phyloP scores from a whole-genome alignment of 1,284 basidiomycete genomes.

The Trichosporon sp. region DNA sequence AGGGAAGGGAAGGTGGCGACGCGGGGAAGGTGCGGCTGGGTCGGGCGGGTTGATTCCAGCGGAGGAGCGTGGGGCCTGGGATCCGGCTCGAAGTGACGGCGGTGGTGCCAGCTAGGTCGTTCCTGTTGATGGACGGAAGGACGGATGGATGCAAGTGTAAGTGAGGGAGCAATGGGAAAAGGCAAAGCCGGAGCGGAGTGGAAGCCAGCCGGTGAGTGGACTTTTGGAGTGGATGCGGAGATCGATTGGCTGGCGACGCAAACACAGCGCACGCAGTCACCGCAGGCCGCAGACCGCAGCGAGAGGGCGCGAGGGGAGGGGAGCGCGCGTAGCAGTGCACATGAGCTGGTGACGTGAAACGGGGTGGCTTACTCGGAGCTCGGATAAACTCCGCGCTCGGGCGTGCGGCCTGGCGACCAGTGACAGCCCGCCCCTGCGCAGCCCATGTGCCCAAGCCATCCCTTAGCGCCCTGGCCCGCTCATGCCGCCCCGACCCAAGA shows the following conservation, averaged over 20 bases:
- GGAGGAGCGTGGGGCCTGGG: background rate
- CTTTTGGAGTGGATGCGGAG: background rate
- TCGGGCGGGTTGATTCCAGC: background rate
- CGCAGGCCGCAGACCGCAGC: too few species aligned
- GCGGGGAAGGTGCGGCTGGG: background rate
- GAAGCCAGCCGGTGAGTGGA: background rate
- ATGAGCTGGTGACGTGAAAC: background rate
- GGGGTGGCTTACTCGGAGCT: background rate
- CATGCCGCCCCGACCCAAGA: background rate
- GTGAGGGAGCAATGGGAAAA: background rate
- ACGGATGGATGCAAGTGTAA: background rate
- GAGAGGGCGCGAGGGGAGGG: too few species aligned
- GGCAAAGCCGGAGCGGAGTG: background rate
- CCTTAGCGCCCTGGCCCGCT: background rate
- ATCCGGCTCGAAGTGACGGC: background rate
- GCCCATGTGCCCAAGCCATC: background rate
- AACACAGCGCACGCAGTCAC: too few species aligned
- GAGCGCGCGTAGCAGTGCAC: background rate
- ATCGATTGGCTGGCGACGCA: background rate
- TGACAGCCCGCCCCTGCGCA: background rate
- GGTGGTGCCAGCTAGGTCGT: background rate
- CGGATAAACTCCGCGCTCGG: conserved; percentile 1
- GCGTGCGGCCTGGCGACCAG: background rate
- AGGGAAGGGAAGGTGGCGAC: background rate
- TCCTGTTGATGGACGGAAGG: background rate